Evolutionary conservation across 768 basidiomycete genomes (phyloP).

Genomic region (Pleurotus eryngii): DNA sequence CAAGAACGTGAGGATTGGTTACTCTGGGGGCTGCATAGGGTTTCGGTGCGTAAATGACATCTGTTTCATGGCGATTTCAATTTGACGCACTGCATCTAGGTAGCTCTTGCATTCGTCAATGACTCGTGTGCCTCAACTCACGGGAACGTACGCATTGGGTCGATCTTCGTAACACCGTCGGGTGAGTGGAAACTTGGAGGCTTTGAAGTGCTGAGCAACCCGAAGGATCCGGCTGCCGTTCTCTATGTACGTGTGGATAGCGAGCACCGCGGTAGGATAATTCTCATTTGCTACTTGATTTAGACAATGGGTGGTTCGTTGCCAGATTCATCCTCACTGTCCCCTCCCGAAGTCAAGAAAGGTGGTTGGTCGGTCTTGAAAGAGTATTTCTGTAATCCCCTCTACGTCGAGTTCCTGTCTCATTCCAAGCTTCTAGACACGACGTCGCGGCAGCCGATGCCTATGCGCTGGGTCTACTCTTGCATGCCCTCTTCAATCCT

Average conservation of each 20-base stretch:
- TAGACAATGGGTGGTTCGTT: conserved; percentile 68
- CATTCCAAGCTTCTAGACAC: conserved; percentile 24
- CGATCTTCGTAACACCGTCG: conserved; percentile 87
- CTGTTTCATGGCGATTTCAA: background rate
- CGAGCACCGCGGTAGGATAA: conserved; percentile 5
- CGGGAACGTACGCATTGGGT: conserved; percentile 69
- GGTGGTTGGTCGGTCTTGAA: conserved; percentile 80
- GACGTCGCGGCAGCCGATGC: conserved; percentile 72
- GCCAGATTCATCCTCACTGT: conserved; percentile 57
- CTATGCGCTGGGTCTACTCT: conserved; percentile 83
- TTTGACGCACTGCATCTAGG: conserved; percentile 38
- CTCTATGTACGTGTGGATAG: conserved; percentile 66
- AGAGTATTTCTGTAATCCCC: conserved; percentile 48
- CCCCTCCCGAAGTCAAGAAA: conserved; percentile 87
- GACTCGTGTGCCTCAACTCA: conserved; percentile 80
- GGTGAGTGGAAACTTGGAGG: conserved; percentile 98
- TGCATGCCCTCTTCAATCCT: conserved; percentile 88
- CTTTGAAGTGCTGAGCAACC: conserved; percentile 84
- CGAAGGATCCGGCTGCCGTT: conserved; percentile 73
- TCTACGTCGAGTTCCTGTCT: background rate
- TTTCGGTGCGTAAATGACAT: conserved; percentile 60
- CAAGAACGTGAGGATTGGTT: conserved; percentile 84
- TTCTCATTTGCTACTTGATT: conserved; percentile 11
- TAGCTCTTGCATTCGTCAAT: conserved; percentile 88
- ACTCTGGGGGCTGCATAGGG: conserved; percentile 89